Percentiles rank a stretch among this genome's conserved stretches.
Conservation (phyloP, 164 flowering plant species). For the Tinospora cordifolia region DNA sequence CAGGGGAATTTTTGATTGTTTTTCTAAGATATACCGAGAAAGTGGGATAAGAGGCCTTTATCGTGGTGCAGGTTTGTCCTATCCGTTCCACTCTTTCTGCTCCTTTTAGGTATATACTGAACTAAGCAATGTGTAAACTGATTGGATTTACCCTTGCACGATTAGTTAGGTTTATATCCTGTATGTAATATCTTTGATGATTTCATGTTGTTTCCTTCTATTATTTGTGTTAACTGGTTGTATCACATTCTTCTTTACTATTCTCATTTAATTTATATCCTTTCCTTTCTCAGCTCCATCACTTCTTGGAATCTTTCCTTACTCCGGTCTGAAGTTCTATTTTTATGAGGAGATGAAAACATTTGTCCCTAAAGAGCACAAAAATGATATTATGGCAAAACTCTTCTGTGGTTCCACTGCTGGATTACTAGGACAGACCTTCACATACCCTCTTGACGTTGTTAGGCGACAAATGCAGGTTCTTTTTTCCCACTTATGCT, state of each 20-base stretch:
- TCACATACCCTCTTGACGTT: conserved; percentile 97
- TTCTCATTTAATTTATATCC: conserved; percentile 5
- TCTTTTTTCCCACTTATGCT: conserved; percentile 5
- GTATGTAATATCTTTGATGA: background rate
- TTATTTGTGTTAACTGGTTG: background rate
- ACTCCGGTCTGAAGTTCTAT: conserved; percentile 91
- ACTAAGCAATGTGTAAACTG: background rate
- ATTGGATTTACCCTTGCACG: background rate
- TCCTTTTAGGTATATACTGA: background rate
- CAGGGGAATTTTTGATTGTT: conserved; percentile 80
- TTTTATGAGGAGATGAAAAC: conserved; percentile 95
- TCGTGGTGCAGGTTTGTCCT: conserved; percentile 78
- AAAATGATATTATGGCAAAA: conserved; percentile 59
- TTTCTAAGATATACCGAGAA: conserved; percentile 58
- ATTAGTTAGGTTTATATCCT: too few species aligned
- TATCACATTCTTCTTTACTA: background rate
- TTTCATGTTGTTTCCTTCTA: background rate
- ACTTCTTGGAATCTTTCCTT: conserved; percentile 94
- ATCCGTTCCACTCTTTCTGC: background rate
- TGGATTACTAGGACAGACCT: conserved; percentile 87
- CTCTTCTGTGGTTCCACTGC: conserved; percentile 91
- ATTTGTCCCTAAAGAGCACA: conserved; percentile 69
- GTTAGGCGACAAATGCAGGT: conserved; percentile 99
- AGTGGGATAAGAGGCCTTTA: conserved; percentile 79
- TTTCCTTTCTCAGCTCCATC: conserved; percentile 69